Conservation (phyloP, 768 basidiomycete species). For the Aureoboletus auriporus region DNA sequence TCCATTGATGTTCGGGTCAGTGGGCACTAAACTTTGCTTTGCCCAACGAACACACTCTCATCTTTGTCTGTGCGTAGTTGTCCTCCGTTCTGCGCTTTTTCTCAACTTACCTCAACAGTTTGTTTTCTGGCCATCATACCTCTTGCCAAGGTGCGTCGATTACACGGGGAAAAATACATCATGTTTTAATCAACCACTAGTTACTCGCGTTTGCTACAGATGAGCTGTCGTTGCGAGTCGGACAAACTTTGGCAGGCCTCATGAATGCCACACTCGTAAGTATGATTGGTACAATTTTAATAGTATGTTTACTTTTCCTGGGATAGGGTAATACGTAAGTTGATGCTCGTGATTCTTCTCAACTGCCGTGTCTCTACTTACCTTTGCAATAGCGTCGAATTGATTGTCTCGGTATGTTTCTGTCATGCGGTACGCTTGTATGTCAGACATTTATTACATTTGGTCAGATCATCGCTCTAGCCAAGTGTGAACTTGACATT, state of each 20-base stretch:
- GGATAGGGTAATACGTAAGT: slow-evolving; percentile 31
- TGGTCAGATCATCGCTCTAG: slow-evolving; percentile 67
- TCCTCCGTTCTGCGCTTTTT: neutral
- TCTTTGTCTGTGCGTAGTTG: slow-evolving; percentile 64
- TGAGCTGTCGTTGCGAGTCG: slow-evolving; percentile 76
- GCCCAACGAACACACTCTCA: slow-evolving; percentile 48
- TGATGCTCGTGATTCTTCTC: neutral
- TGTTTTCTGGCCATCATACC: slow-evolving; percentile 83
- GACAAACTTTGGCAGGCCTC: slow-evolving; percentile 79
- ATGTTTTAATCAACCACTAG: slow-evolving; percentile 31
- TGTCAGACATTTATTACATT: neutral
- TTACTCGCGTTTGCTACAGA: slow-evolving; percentile 83
- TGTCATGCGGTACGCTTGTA: neutral
- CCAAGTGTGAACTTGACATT: slow-evolving; percentile 76
- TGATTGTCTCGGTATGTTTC: slow-evolving; percentile 64
- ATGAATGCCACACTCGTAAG: slow-evolving; percentile 80
- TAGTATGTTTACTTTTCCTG: neutral
- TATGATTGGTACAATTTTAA: neutral
- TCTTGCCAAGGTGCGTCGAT: slow-evolving; percentile 59
- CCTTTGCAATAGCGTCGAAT: slow-evolving; percentile 37
- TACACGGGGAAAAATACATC: neutral
- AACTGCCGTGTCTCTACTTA: neutral
- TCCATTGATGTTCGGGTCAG: slow-evolving; percentile 32
- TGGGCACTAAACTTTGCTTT: slow-evolving; percentile 70
- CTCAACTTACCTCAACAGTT: slow-evolving; percentile 37